Conservation (phyloP, 225 moss, liverwort and hornwort genomes). For the Polytrichum commune region DNA sequence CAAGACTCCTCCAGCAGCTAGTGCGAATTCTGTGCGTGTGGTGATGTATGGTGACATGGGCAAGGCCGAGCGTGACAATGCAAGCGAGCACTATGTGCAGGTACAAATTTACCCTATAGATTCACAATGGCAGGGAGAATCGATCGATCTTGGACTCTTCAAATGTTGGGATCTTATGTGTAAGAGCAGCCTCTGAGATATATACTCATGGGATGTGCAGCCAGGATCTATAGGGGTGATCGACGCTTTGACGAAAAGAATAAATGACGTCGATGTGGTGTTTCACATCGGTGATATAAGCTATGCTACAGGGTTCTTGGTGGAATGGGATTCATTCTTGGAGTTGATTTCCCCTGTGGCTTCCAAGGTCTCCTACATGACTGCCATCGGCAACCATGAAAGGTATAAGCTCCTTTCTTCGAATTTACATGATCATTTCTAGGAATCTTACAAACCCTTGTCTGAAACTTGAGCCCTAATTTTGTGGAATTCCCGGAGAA, state of each 20-base stretch:
- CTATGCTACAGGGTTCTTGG: constrained; percentile 61
- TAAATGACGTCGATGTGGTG: constrained; percentile 31
- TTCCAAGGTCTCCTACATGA: constrained; percentile 57
- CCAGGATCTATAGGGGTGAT: constrained; percentile 39
- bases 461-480: too few species aligned
- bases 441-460: too few species aligned
- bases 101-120: constrained; percentile 15
- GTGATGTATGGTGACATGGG: constrained; percentile 77
- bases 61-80: constrained; percentile 54
- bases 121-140: too few species aligned
- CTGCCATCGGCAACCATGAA: constrained; percentile 63
- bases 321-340: constrained; percentile 64
- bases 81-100: constrained; percentile 23
- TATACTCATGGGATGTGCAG: constrained; percentile 16
- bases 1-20: constrained; percentile 44
- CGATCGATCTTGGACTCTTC: too few species aligned
- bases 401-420: constrained; percentile 20
- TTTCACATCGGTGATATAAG: constrained; percentile 65
- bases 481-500: too few species aligned
- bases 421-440: too few species aligned
- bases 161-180: too few species aligned
- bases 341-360: constrained; percentile 55
- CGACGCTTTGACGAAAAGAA: constrained; percentile 31
- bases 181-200: too few species aligned
- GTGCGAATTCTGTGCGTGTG: constrained; percentile 25